A percentile compares a stretch with the other conserved stretches of the same genome.
Evolutionary conservation across 2,329 filamentous ascomycete species (phyloP).

Genomic region (Talaromyces sp.): DNA sequence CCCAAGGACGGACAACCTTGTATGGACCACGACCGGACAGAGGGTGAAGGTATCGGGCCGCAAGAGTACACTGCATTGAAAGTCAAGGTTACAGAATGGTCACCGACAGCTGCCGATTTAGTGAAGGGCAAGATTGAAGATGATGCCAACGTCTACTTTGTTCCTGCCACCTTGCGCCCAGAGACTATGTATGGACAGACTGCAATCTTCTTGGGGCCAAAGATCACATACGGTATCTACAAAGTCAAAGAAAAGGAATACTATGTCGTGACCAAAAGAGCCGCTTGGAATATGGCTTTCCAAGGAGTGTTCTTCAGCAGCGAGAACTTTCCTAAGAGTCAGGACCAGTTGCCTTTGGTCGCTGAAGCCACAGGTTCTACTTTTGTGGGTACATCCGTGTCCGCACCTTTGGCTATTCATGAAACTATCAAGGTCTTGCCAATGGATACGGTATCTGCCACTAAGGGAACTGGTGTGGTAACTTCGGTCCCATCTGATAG

Average conservation of each 20-base stretch:
- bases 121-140: constrained; percentile 74
- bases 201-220: constrained; percentile 90
- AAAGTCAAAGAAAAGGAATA: constrained; percentile 73
- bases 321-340: constrained; percentile 48
- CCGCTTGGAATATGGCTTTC: constrained; percentile 92
- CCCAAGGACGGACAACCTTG: constrained; percentile 85
- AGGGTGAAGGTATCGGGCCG: constrained; percentile 74
- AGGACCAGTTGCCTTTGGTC: constrained; percentile 69
- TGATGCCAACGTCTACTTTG: constrained; percentile 75
- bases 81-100: constrained; percentile 85
- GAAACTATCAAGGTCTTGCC: constrained; percentile 81
- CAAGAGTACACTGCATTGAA: constrained; percentile 94
- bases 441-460: constrained; percentile 88
- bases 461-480: constrained; percentile 94
- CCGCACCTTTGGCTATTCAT: constrained; percentile 84
- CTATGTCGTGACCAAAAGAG: constrained; percentile 74
- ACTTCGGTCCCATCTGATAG: constrained; percentile 94
- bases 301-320: constrained; percentile 70
- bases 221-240: constrained; percentile 84
- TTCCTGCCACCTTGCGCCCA: constrained; percentile 85
- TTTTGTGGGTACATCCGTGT: constrained; percentile 79
- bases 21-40: constrained; percentile 78
- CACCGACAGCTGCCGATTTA: constrained; percentile 64
- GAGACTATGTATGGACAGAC: constrained; percentile 99
- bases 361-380: constrained; percentile 71